Evolutionary conservation across 768 basidiomycete genomes (phyloP), one percentile per base, ranked within the genome.

Genomic region (Boletus reticuloceps): DNA sequence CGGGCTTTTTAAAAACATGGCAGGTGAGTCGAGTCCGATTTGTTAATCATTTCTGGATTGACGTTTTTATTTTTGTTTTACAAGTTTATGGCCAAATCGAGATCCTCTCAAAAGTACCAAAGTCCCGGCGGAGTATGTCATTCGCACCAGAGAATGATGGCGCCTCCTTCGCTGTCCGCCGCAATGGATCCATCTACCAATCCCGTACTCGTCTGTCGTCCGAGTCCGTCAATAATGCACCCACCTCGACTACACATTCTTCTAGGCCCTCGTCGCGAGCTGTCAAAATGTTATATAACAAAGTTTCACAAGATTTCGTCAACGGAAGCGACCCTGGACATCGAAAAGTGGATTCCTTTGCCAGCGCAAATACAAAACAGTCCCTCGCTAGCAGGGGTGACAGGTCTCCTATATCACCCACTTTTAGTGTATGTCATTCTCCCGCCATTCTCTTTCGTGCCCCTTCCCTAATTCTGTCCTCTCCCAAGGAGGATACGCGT

Each of bases 21-120:
- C 89, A 76, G 89, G 94, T 91, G 60, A 60, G 79, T 49, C 29
- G 3, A 27, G 45, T 45, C 59, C 45, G 37, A 52, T 69, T 62
- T 64, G 67, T 41, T 56, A 47, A 59, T 56, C 51, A 40, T 59
- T 55, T 27, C 47, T 41, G 43, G 38, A 45, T 62, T 60, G 58
- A 64, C 63, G 32, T 59, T 50, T 47, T 60, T 51, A 32, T 59
- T 56, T 52, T 55, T 38, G 38, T 52, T 20, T 65, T 44, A 9
- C 16, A 56, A 91, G 90, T 90, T 42, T 90, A 89, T 71, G 82
- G 84, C 58, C 87, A 90, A 69, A 89, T 93, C 62, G 88, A 90
- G 69, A 70, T 75, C 27, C 74, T 89, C 64, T 82, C 84, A 44
- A 83, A 83, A 64, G 61, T 74, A 37, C 79, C 80, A 17, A 81